Base-by-base conservation (phyloP, 352 stramenopile genomes). In the Pythium monospermum region DNA sequence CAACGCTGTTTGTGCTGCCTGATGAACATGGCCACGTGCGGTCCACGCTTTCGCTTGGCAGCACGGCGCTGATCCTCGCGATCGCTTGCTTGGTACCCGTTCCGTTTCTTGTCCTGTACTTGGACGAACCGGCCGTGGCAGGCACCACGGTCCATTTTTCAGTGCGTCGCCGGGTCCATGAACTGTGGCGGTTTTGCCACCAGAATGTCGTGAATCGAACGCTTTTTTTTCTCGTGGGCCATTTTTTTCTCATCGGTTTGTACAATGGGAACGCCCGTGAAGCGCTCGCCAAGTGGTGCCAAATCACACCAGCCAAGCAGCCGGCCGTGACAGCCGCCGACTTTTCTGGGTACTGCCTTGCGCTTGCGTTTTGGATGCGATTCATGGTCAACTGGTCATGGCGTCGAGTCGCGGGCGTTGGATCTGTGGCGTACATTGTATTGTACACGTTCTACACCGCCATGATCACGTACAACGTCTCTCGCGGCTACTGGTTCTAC, bases 131-230 rank as follows among this genome's bases (percentile, higher is more conserved):
- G 3, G 10, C 48, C 1, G 18, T 53, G 12, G 6, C 36, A 13
- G 30, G 30, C 19, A n/a, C n/a, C n/a, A 32, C 55, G 2, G 48
- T 49, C 13, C 27, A 57, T 40, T 28, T 76, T 30, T 48, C 65
- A 4, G 7, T 84, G 10, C 31, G 45, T 0, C 54, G 50, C 1
- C 69, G 65, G 2, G 32, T 76, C 6, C 42, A 50, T 6, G 68
- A 85, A 27, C 43, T 87, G 11, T 77, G 76, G 66, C 61, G 64
- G 33, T 71, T 85, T 22, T 77, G 60, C 40, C 69, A 79, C 31
- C 64, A 83, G 31, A 73, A 85, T 22, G 58, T 82, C 7, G 68
- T 74, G 23, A 76, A 70, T 62, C 71, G 67, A 10, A 62, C 81
- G 15, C 37, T 87, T 21, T 45, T 68, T 13, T 87, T 85, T 50